These are phyloP conservation scores for Solanum verrucosum DNA, from an alignment of 257 asterid species.

Conservation along the genomic window DNA sequence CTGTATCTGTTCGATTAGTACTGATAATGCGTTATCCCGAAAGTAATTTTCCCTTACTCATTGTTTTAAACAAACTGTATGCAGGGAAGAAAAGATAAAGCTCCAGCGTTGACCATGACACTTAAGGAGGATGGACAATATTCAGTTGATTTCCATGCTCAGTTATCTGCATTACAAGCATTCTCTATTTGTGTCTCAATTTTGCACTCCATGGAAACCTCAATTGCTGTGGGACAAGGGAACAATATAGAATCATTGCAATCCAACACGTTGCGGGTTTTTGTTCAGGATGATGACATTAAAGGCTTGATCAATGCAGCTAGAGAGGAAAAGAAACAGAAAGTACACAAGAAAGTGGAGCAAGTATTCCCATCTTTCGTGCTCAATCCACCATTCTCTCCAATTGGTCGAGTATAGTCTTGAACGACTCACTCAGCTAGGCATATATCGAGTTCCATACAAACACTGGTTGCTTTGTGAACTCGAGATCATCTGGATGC, in stretches of 20 bases:
- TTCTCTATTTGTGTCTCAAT: constrained; percentile 74
- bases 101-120: constrained; percentile 55
- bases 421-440: background rate
- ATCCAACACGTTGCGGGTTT: constrained; percentile 43
- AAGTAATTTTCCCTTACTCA: background rate
- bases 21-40: background rate
- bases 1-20: background rate
- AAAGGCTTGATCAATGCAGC: constrained; percentile 36
- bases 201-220: constrained; percentile 58
- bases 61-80: background rate
- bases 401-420: constrained; percentile 64
- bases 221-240: constrained; percentile 33
- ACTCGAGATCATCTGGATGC: background rate
- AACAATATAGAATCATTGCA: constrained; percentile 30
- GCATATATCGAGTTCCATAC: background rate
- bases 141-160: constrained; percentile 76
- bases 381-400: constrained; percentile 83
- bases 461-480: background rate
- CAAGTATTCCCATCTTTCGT: constrained; percentile 53
- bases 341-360: constrained; percentile 32
- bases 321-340: constrained; percentile 42
- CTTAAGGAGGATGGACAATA: constrained; percentile 53
- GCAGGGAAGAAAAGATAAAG: constrained; percentile 63
- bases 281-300: constrained; percentile 51
- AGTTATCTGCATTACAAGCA: constrained; percentile 74